A percentile compares a stretch with the other conserved stretches of the same genome.
These are phyloP conservation scores for Trichoderma lentiforme DNA, from an alignment of 2,329 filamentous ascomycete species.

Conservation along the genomic window DNA sequence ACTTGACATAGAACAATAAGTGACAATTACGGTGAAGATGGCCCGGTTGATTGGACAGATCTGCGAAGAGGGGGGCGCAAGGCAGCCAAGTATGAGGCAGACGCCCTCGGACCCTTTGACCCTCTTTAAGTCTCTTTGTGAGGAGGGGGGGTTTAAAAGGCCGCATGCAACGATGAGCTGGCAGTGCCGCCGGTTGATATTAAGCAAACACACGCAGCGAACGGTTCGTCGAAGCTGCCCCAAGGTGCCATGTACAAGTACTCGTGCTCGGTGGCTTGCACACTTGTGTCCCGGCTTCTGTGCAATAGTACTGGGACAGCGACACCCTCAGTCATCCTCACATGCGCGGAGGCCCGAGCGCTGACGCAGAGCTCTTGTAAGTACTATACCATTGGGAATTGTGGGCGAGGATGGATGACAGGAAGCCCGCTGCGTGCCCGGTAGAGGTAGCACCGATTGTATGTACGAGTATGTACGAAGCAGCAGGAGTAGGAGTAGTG, in stretches of 20 bases:
- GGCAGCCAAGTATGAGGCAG: conserved; percentile 13
- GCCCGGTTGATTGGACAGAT: conserved; percentile 18
- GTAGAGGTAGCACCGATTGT: conserved; percentile 7
- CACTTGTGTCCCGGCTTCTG: background rate
- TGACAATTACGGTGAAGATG: conserved; percentile 19
- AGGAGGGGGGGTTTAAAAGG: conserved; percentile 33
- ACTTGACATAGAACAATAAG: conserved; percentile 12
- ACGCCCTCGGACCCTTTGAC: conserved; percentile 18
- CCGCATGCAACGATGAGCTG: conserved; percentile 76
- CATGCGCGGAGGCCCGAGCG: conserved; percentile 2
- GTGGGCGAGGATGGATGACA: conserved; percentile 7
- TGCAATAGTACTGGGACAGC: background rate
- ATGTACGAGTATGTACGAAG: background rate
- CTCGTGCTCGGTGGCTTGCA: conserved; percentile 5
- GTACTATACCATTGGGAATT: background rate
- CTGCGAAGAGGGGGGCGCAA: conserved; percentile 13
- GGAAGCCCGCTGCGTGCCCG: conserved; percentile 2
- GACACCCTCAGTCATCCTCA: conserved; percentile 8
- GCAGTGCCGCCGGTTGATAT: conserved; percentile 57
- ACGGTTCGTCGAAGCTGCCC: conserved; percentile 5
- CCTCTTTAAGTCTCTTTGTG: conserved; percentile 8
- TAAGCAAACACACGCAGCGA: conserved; percentile 20
- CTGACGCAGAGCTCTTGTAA: conserved; percentile 3
- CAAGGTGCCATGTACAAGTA: background rate
- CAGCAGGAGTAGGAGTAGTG: background rate